Percentiles rank a stretch among this genome's conserved stretches.
Conservation (phyloP, 2,329 filamentous ascomycete species). For the Aspergillus terreus region DNA sequence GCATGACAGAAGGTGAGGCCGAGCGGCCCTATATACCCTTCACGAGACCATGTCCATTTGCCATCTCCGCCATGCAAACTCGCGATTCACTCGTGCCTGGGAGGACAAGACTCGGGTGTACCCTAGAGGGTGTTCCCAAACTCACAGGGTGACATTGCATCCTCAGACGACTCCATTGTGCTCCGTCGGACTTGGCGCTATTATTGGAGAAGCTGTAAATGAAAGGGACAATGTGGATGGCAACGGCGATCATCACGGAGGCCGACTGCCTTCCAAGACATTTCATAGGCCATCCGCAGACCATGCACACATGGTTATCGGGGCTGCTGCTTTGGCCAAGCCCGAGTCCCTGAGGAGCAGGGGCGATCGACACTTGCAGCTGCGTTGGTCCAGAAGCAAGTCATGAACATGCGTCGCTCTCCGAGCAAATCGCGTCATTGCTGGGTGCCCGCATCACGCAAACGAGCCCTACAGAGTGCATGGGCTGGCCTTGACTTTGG, state of each 20-base stretch:
- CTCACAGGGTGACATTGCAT: conserved; percentile 23
- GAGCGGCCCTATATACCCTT: conserved; percentile 7
- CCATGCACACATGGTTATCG: neutral
- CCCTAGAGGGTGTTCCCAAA: conserved; percentile 10
- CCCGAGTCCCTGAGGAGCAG: neutral
- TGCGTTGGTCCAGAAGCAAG: no score
- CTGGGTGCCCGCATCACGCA: neutral
- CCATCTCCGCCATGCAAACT: neutral
- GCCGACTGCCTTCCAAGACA: conserved; percentile 1
- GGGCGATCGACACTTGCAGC: neutral
- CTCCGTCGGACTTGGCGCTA: conserved; percentile 14
- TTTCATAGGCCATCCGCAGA: conserved; percentile 1
- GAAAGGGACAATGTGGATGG: conserved; percentile 5
- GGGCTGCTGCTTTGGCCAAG: neutral
- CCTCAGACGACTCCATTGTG: conserved; percentile 16
- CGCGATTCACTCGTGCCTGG: conserved; percentile 2
- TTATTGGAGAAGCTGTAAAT: conserved; percentile 8
- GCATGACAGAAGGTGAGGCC: neutral
- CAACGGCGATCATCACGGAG: conserved; percentile 3
- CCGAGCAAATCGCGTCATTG: neutral
- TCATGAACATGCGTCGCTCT: no score
- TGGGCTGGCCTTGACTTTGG: neutral
- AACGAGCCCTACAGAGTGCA: neutral
- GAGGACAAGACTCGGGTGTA: conserved; percentile 9
- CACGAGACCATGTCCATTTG: neutral